Percentiles rank a stretch among this genome's conserved stretches.
These are phyloP conservation scores for Ascochyta clinopodiicola DNA, from an alignment of 2,329 filamentous ascomycete genomes.

Conservation along the genomic window DNA sequence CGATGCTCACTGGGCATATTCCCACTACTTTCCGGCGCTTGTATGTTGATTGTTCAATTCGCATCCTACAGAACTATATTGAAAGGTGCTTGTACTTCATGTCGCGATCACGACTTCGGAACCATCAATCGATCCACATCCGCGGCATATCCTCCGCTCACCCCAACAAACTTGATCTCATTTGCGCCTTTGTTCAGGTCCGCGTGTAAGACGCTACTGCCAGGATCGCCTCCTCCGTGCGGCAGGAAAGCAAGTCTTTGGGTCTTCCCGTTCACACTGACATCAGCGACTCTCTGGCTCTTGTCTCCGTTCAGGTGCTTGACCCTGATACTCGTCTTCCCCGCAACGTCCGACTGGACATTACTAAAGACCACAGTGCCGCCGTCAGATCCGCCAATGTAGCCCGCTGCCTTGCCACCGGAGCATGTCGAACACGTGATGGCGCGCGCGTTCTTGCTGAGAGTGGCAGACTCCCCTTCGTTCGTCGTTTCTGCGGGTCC, in stretches of 20 bases:
- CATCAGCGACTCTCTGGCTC: slow-evolving; percentile 59
- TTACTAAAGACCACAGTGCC: slow-evolving; percentile 59
- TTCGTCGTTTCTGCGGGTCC: slow-evolving; percentile 56
- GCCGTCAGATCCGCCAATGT: slow-evolving; percentile 50
- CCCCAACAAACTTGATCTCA: slow-evolving; percentile 55
- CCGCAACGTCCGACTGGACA: slow-evolving; percentile 54
- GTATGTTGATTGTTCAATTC: not conserved
- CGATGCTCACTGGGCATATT: not conserved
- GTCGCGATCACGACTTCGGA: slow-evolving; percentile 48
- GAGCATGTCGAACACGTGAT: slow-evolving; percentile 62
- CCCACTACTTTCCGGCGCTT: not conserved
- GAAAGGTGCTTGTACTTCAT: not conserved
- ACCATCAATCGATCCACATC: slow-evolving; percentile 64
- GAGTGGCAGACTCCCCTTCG: slow-evolving; percentile 59
- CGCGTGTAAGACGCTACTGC: slow-evolving; percentile 56
- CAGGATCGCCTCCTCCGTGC: slow-evolving; percentile 54
- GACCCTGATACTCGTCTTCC: slow-evolving; percentile 60
- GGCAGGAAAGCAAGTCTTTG: slow-evolving; percentile 64
- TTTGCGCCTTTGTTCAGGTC: slow-evolving; percentile 59
- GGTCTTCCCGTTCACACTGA: slow-evolving; percentile 62
- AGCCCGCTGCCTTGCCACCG: slow-evolving; percentile 58
- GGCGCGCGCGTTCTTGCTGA: slow-evolving; percentile 55
- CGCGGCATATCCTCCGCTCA: slow-evolving; percentile 56
- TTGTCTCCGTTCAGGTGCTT: slow-evolving; percentile 64
- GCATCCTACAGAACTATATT: not conserved